Percentiles rank a stretch among this genome's conserved stretches.
Conservation (phyloP, 2,329 filamentous ascomycete species). For the Rutstroemia sp. region DNA sequence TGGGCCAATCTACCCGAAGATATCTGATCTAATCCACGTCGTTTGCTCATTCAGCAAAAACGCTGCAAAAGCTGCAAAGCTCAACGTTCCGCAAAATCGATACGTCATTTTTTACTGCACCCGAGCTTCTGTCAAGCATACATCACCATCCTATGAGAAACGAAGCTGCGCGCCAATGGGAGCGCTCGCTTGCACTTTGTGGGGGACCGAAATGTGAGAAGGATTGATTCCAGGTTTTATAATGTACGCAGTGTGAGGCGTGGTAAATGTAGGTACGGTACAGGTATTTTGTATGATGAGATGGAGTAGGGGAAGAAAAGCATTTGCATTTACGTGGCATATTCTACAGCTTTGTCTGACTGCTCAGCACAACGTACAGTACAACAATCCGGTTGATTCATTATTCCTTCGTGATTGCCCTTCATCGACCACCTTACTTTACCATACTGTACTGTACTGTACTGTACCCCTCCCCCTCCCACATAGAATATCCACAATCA, state of each 20-base stretch:
- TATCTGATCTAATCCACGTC: no score
- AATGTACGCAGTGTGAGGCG: no score
- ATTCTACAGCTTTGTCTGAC: not conserved
- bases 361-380: not conserved
- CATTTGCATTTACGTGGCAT: conserved; percentile 3
- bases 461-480: not conserved
- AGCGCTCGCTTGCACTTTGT: not conserved
- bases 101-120: no score
- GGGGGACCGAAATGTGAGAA: not conserved
- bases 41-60: no score
- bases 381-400: not conserved
- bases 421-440: not conserved
- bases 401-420: not conserved
- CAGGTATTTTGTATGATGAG: not conserved
- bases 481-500: not conserved
- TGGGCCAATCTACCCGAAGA: no score
- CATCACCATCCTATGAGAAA: no score
- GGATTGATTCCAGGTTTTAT: not conserved
- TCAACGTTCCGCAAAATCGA: no score
- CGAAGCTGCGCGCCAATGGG: no score
- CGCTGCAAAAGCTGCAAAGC: no score
- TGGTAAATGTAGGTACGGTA: not conserved
- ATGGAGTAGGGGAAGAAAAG: not conserved
- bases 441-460: not conserved
- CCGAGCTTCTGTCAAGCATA: no score